phyloP scores from a whole-genome alignment of 352 stramenopile genomes.

The Phytophthora pistaciae region DNA sequence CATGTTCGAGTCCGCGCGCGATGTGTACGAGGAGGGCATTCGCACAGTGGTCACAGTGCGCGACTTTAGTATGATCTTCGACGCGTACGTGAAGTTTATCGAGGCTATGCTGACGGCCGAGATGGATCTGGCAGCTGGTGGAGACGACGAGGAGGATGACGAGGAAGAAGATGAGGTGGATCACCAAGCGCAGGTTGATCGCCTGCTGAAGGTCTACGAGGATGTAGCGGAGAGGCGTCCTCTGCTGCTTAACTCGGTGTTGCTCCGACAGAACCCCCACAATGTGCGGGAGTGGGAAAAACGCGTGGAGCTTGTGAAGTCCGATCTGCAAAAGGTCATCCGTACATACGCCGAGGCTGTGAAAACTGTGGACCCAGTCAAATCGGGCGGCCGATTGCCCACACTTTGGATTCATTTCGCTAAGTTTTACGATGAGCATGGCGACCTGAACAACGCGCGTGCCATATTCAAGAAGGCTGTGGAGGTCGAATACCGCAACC shows the following conservation, averaged over 20 bases:
- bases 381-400: constrained; percentile 89
- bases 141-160: constrained; percentile 65
- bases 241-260: constrained; percentile 95
- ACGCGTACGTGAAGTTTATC: constrained; percentile 99
- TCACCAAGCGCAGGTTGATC: constrained; percentile 79
- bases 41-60: constrained; percentile 82
- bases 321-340: constrained; percentile 72
- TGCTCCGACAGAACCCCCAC: constrained; percentile 99
- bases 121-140: constrained; percentile 86
- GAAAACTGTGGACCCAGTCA: constrained; percentile 91
- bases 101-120: constrained; percentile 97
- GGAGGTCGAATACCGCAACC: constrained; percentile 77
- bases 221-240: constrained; percentile 96
- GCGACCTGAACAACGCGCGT: constrained; percentile 93
- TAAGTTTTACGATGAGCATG: constrained; percentile 95
- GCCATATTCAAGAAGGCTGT: constrained; percentile 93
- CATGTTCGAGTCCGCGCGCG: constrained; percentile 96
- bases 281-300: constrained; percentile 99
- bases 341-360: constrained; percentile 92
- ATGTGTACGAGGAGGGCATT: constrained; percentile 96
- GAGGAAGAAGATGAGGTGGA: constrained; percentile 68
- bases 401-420: constrained; percentile 96
- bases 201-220: constrained; percentile 88
- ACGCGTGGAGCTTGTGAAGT: constrained; percentile 88
- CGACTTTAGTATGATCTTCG: constrained; percentile 99